Conservation (phyloP, 345 rosid genomes). For the Moricandia arvensis region DNA sequence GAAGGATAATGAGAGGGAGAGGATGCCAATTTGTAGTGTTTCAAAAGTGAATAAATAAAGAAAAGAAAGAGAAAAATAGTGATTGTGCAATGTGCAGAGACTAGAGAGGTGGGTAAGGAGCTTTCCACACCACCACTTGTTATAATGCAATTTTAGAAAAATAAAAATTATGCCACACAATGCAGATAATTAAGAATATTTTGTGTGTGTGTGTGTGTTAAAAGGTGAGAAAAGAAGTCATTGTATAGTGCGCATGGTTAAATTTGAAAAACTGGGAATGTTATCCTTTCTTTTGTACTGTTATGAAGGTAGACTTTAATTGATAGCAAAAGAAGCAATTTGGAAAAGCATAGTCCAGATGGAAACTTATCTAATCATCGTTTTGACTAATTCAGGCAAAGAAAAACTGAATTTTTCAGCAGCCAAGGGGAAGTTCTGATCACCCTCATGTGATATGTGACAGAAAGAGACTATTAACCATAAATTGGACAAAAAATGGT, state of each 20-base stretch:
- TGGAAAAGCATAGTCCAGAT: slow-evolving; percentile 17
- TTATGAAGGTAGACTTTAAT: neutral
- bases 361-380: slow-evolving; percentile 27
- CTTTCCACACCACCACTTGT: slow-evolving; percentile 40
- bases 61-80: slow-evolving; percentile 17
- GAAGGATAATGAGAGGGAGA: slow-evolving; percentile 41
- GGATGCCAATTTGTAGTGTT: slow-evolving; percentile 39
- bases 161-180: slow-evolving; percentile 5
- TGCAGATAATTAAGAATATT: slow-evolving; percentile 24
- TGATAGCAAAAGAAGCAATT: neutral
- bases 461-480: slow-evolving; percentile 18
- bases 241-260: slow-evolving; percentile 17
- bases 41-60: slow-evolving; percentile 34
- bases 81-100: slow-evolving; percentile 35
- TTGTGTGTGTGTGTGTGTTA: neutral
- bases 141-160: slow-evolving; percentile 15
- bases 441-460: slow-evolving; percentile 21
- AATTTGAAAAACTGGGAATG: neutral
- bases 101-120: slow-evolving; percentile 38
- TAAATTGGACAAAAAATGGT: neutral
- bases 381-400: slow-evolving; percentile 29
- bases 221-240: neutral
- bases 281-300: slow-evolving; percentile 6
- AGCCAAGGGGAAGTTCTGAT: slow-evolving; percentile 6
- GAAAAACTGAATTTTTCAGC: slow-evolving; percentile 19